Conservation (phyloP, 2,329 filamentous ascomycete species). For the Trichoderma aggressivum region DNA sequence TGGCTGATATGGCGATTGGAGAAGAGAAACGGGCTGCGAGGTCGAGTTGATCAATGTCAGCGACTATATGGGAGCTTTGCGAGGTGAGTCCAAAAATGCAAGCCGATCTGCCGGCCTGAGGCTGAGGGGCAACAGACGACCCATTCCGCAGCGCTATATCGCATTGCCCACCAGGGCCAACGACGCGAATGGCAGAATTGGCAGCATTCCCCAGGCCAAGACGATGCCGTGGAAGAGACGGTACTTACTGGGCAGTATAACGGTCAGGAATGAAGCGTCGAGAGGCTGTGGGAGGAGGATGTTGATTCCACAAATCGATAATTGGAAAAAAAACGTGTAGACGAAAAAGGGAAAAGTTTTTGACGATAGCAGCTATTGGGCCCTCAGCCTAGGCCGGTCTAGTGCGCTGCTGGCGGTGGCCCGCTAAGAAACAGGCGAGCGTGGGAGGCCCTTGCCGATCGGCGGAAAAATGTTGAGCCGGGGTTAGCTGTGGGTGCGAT, state of each 20-base stretch:
- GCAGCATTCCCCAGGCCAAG: background rate
- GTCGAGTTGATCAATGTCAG: background rate
- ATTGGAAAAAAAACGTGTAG: constrained; percentile 20
- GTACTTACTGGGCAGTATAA: background rate
- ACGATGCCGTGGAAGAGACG: background rate
- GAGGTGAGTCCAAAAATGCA: background rate
- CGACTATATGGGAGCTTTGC: background rate
- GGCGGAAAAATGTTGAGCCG: constrained; percentile 17
- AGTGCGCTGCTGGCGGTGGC: constrained; percentile 18
- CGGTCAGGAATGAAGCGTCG: constrained; percentile 23
- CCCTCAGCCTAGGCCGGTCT: constrained; percentile 24
- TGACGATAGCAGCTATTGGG: constrained; percentile 22
- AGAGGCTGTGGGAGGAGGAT: constrained; percentile 12
- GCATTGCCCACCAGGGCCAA: background rate
- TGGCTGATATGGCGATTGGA: constrained; percentile 25
- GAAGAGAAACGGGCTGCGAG: background rate
- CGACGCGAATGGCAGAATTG: background rate
- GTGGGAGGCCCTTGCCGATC: constrained; percentile 9
- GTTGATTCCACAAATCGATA: constrained; percentile 19
- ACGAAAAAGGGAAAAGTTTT: constrained; percentile 28
- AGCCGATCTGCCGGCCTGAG: constrained; percentile 4
- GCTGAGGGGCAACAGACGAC: constrained; percentile 16
- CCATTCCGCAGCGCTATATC: constrained; percentile 2
- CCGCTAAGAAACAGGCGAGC: constrained; percentile 9
- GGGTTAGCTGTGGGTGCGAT: background rate